phyloP scores from a whole-genome alignment of 345 rosid genomes.

The Salix suchowensis region DNA sequence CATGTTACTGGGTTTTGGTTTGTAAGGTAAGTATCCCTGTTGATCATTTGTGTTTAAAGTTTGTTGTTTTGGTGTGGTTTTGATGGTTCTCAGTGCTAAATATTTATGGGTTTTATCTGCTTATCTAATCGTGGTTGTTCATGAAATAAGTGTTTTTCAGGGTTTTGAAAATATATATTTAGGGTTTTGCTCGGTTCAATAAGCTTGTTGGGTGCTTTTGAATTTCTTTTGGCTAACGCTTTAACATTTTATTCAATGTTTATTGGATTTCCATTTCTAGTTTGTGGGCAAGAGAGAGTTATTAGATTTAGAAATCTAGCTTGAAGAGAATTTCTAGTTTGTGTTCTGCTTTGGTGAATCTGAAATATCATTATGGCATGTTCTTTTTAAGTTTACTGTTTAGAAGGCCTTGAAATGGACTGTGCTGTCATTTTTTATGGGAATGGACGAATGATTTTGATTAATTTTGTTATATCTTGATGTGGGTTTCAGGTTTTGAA shows the following conservation, averaged over 20 bases:
- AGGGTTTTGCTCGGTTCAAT: background rate
- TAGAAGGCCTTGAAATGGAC: background rate
- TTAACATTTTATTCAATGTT: background rate
- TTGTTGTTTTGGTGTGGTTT: background rate
- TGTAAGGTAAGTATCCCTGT: background rate
- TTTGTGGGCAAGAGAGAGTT: background rate
- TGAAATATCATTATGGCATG: background rate
- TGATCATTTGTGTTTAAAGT: background rate
- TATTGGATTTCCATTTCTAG: background rate
- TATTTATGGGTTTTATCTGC: background rate
- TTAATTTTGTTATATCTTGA: background rate
- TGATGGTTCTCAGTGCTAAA: background rate
- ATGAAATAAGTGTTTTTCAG: background rate
- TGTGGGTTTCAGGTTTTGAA: constrained; percentile 9
- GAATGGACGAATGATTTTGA: background rate
- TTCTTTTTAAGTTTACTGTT: background rate
- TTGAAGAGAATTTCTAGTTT: background rate
- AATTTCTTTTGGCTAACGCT: background rate
- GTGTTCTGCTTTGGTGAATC: background rate
- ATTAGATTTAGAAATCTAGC: background rate
- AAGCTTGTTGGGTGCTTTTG: background rate
- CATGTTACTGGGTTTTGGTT: background rate
- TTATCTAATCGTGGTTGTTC: background rate
- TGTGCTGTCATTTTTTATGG: background rate
- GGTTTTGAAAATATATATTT: background rate